phyloP scores from a whole-genome alignment of 2,329 filamentous ascomycete genomes.

The Paradendryphiella salina region DNA sequence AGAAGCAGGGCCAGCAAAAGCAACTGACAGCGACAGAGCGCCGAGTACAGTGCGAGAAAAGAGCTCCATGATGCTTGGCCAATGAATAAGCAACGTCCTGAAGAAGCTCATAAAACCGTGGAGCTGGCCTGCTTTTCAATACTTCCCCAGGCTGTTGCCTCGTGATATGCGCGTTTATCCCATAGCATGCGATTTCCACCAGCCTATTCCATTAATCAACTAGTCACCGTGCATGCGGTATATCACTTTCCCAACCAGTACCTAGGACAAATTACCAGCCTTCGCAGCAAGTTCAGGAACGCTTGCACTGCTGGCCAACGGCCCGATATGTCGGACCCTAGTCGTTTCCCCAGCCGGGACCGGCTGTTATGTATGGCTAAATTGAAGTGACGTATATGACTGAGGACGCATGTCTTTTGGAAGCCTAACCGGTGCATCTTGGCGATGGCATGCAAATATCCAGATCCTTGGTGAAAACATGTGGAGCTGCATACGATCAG shows the following conservation, averaged over 20 bases:
- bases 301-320: slow-evolving; percentile 17
- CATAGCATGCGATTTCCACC: slow-evolving; percentile 1
- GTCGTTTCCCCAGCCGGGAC: slow-evolving; percentile 9
- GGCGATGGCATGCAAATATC: slow-evolving; percentile 14
- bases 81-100: slow-evolving; percentile 12
- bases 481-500: not conserved
- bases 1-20: slow-evolving; percentile 24
- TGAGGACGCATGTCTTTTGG: slow-evolving; percentile 19
- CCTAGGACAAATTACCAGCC: slow-evolving; percentile 1
- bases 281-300: slow-evolving; percentile 10
- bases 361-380: slow-evolving; percentile 42
- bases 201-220: slow-evolving; percentile 26
- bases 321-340: slow-evolving; percentile 27
- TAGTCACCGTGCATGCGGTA: slow-evolving; percentile 15
- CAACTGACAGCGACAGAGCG: slow-evolving; percentile 31
- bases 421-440: slow-evolving; percentile 18
- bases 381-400: slow-evolving; percentile 15
- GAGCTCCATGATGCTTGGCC: slow-evolving; percentile 34
- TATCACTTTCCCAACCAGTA: slow-evolving; percentile 6
- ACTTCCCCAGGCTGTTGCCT: slow-evolving; percentile 1
- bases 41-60: slow-evolving; percentile 32
- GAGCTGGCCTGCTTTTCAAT: slow-evolving; percentile 21
- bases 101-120: slow-evolving; percentile 4
- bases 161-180: slow-evolving; percentile 16
- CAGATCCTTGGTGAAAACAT: slow-evolving; percentile 1